A percentile compares a stretch with the other conserved stretches of the same genome.
phyloP scores from a whole-genome alignment of 768 basidiomycete species.

The Boletus tylopilopsis region DNA sequence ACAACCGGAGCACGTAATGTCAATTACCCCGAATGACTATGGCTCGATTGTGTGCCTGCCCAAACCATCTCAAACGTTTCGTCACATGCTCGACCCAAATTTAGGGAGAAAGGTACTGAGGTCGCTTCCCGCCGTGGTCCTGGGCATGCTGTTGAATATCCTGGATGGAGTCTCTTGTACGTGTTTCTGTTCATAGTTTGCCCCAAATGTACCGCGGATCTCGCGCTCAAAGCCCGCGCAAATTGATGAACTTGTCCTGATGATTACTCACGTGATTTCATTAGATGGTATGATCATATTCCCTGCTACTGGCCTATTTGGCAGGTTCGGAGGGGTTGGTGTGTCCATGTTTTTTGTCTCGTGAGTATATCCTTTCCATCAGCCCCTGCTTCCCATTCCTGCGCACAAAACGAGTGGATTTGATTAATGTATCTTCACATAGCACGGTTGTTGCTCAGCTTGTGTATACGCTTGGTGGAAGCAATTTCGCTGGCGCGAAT shows the following conservation, averaged over 20 bases:
- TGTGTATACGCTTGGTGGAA: constrained; percentile 82
- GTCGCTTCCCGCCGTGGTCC: constrained; percentile 76
- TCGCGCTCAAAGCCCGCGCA: constrained; percentile 5
- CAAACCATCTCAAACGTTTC: constrained; percentile 8
- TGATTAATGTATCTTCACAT: background rate
- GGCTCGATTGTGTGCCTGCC: constrained; percentile 7
- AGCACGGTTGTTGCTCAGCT: constrained; percentile 79
- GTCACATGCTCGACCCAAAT: constrained; percentile 14
- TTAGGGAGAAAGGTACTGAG: constrained; percentile 24
- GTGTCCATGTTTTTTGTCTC: constrained; percentile 96
- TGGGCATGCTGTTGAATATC: constrained; percentile 84
- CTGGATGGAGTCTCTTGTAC: constrained; percentile 90
- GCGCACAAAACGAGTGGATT: too few relatives aligned
- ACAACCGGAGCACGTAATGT: constrained; percentile 10
- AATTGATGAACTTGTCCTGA: background rate
- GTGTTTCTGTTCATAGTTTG: constrained; percentile 25
- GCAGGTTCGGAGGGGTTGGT: constrained; percentile 78
- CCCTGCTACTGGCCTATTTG: constrained; percentile 78
- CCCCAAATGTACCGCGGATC: background rate
- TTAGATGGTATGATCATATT: constrained; percentile 95
- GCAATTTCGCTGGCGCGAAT: constrained; percentile 85
- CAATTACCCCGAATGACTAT: constrained; percentile 1
- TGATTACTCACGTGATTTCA: constrained; percentile 7
- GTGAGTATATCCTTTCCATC: constrained; percentile 37
- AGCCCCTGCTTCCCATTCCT: too few relatives aligned